These are phyloP conservation scores for Stachybotrys elegans DNA, from an alignment of 2,329 filamentous ascomycete genomes.

Conservation along the genomic window DNA sequence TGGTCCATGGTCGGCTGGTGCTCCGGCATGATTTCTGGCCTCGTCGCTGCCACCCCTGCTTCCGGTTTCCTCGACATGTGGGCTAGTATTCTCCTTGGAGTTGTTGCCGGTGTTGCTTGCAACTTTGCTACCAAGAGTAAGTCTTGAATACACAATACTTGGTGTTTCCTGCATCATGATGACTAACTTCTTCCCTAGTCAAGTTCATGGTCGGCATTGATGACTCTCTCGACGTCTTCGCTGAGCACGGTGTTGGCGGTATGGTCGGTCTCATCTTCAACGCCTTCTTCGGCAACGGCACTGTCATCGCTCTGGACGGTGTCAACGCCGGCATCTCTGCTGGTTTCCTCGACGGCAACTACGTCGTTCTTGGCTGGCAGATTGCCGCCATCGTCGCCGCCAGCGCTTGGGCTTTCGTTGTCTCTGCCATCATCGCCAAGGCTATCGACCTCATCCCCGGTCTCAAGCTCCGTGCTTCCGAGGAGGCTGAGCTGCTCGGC, in stretches of 20 bases:
- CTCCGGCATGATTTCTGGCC: constrained; percentile 65
- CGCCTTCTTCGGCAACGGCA: constrained; percentile 63
- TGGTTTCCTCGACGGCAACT: constrained; percentile 74
- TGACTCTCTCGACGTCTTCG: constrained; percentile 68
- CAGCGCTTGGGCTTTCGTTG: constrained; percentile 64
- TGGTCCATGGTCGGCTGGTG: constrained; percentile 80
- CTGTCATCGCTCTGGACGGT: constrained; percentile 70
- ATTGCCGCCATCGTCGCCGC: constrained; percentile 68
- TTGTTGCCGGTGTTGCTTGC: constrained; percentile 60
- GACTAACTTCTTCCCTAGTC: constrained; percentile 29
- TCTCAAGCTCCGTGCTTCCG: constrained; percentile 71
- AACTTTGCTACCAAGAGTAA: constrained; percentile 62
- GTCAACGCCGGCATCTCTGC: constrained; percentile 65
- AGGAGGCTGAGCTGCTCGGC: constrained; percentile 78
- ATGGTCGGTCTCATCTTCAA: constrained; percentile 70
- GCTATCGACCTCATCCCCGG: constrained; percentile 71
- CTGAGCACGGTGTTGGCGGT: constrained; percentile 65
- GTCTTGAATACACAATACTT: too few species aligned
- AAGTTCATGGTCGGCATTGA: constrained; percentile 61
- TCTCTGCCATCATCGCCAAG: constrained; percentile 71
- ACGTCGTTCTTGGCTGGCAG: constrained; percentile 71
- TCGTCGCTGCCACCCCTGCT: constrained; percentile 65
- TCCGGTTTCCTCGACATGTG: constrained; percentile 65
- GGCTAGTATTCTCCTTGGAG: constrained; percentile 61
- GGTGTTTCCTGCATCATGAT: background rate